These are phyloP conservation scores for Mycena epipterygia DNA, from an alignment of 768 basidiomycete genomes.

Conservation along the genomic window DNA sequence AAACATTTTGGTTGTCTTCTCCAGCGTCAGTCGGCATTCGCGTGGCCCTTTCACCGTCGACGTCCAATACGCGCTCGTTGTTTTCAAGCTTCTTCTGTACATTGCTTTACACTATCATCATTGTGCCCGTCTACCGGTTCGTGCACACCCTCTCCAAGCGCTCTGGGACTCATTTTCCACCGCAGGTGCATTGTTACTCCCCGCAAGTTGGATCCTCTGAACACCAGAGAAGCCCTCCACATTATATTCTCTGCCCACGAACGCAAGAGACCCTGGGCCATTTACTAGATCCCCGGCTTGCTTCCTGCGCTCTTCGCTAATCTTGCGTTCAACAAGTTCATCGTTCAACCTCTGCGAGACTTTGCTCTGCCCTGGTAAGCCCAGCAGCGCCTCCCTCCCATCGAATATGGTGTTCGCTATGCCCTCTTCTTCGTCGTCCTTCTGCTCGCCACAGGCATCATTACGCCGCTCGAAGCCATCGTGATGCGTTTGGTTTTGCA, in stretches of 20 bases:
- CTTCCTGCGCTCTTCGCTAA: constrained; percentile 60
- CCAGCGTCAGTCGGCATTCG: too few species aligned
- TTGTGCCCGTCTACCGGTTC: constrained; percentile 12
- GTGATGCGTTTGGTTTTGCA: constrained; percentile 43
- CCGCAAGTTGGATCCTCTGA: constrained; percentile 63
- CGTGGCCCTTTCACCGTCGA: constrained; percentile 40
- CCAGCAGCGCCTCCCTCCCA: neutral
- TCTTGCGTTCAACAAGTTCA: constrained; percentile 43
- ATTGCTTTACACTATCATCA: constrained; percentile 28
- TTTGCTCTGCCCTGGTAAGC: neutral
- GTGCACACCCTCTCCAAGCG: constrained; percentile 21
- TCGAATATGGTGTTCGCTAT: constrained; percentile 1
- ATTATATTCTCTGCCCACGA: constrained; percentile 72
- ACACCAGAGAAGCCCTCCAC: constrained; percentile 60
- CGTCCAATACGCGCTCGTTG: neutral
- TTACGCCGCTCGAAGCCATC: constrained; percentile 44
- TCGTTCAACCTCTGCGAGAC: constrained; percentile 50
- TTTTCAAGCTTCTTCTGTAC: constrained; percentile 3
- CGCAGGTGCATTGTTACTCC: constrained; percentile 70
- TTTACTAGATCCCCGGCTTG: constrained; percentile 69
- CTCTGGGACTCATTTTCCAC: neutral
- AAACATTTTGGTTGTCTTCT: too few species aligned
- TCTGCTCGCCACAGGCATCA: constrained; percentile 34
- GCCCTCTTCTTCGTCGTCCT: constrained; percentile 7
- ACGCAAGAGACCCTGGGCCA: constrained; percentile 66